Conservation (phyloP, 192 early-diverging fungal species). For the Kappamyces sp. region DNA sequence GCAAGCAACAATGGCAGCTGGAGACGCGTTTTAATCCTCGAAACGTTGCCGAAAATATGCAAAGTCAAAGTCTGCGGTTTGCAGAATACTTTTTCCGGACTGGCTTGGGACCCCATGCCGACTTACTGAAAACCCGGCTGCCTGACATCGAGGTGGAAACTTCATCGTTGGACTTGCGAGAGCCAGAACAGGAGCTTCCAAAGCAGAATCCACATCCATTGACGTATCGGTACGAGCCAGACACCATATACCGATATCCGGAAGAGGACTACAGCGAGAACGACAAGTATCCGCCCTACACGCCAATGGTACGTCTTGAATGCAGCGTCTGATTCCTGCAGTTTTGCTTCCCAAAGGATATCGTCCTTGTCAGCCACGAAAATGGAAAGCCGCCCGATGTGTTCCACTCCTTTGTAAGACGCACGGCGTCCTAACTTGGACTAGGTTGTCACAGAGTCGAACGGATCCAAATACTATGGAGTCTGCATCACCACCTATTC, state of each 20-base stretch:
- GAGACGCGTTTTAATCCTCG: too few species aligned
- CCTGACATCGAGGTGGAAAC: slow-evolving; percentile 13
- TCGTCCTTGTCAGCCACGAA: slow-evolving; percentile 25
- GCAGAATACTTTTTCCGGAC: slow-evolving; percentile 42
- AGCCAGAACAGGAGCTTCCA: not conserved
- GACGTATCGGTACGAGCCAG: slow-evolving; percentile 30
- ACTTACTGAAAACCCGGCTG: slow-evolving; percentile 16
- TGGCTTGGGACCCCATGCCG: slow-evolving; percentile 25
- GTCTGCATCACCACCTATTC: slow-evolving; percentile 40
- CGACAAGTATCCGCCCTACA: slow-evolving; percentile 31
- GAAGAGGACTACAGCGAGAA: slow-evolving; percentile 31
- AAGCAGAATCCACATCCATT: slow-evolving; percentile 33
- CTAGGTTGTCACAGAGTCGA: slow-evolving; percentile 40
- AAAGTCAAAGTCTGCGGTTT: slow-evolving; percentile 22
- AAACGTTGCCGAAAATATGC: not conserved
- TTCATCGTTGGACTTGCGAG: not conserved
- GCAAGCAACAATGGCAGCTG: too few species aligned
- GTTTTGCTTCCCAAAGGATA: slow-evolving; percentile 52
- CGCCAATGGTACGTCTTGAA: slow-evolving; percentile 34
- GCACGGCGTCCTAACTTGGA: not conserved
- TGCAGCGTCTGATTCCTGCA: slow-evolving; percentile 11
- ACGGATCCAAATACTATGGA: slow-evolving; percentile 37
- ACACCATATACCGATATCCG: slow-evolving; percentile 36
- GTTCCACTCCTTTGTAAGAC: slow-evolving; percentile 48
- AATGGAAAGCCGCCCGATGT: slow-evolving; percentile 31